Conservation (phyloP, 179 eudicot genomes). For the Heliamphora ciliata region DNA sequence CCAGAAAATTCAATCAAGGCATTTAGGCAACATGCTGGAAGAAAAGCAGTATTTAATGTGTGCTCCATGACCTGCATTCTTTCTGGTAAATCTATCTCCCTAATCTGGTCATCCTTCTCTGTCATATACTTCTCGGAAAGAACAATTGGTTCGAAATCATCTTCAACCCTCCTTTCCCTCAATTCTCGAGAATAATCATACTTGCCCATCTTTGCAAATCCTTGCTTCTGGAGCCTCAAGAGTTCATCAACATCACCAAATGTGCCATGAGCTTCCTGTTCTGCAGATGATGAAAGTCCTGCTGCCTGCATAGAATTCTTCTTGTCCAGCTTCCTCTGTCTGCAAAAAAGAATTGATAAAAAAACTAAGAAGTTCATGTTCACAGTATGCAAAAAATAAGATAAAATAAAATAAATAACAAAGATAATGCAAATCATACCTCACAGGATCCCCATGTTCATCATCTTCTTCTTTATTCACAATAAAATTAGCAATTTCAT, state of each 20-base stretch:
- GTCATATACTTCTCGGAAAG: slow-evolving; percentile 83
- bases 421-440: slow-evolving; percentile 30
- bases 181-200: slow-evolving; percentile 43
- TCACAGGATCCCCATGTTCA: slow-evolving; percentile 62
- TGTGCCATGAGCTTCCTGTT: slow-evolving; percentile 85
- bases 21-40: background rate
- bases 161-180: slow-evolving; percentile 65
- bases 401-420: background rate
- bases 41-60: background rate
- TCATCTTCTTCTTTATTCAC: slow-evolving; percentile 87
- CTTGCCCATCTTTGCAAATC: slow-evolving; percentile 38
- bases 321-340: slow-evolving; percentile 53
- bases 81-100: slow-evolving; percentile 77
- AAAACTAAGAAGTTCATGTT: slow-evolving; percentile 4
- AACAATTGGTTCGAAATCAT: slow-evolving; percentile 77
- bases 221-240: slow-evolving; percentile 47
- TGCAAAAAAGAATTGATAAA: slow-evolving; percentile 26
- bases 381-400: no score
- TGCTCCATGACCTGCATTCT: slow-evolving; percentile 65
- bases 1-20: background rate
- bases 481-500: slow-evolving; percentile 94
- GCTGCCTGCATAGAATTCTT: slow-evolving; percentile 68
- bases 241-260: slow-evolving; percentile 94
- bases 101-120: slow-evolving; percentile 60
- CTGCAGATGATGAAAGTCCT: slow-evolving; percentile 71